These are phyloP conservation scores for Chrysanthemum seticuspe DNA, from an alignment of 129 eudicot species.

Conservation along the genomic window DNA sequence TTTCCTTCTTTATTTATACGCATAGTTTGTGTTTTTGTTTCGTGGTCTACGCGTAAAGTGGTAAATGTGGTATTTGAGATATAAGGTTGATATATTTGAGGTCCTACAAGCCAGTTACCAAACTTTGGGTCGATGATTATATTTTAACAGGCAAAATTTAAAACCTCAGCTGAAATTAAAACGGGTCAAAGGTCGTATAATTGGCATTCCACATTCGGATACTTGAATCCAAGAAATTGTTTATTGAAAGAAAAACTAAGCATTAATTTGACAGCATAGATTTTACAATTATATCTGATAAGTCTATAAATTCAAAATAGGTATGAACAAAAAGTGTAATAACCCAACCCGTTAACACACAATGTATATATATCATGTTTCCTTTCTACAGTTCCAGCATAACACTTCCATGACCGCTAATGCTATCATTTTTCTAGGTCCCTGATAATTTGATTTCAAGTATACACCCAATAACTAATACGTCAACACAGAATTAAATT, in stretches of 20 bases:
- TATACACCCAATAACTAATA: background rate
- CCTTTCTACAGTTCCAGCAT: conserved; percentile 11
- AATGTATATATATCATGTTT: background rate
- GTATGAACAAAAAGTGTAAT: no score
- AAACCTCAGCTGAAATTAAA: no score
- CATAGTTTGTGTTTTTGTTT: no score
- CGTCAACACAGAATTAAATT: background rate
- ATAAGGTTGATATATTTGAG: no score
- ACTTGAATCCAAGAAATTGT: background rate
- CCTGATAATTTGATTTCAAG: background rate
- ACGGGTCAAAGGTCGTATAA: background rate
- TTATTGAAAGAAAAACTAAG: background rate
- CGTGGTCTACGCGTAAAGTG: no score
- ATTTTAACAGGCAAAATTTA: no score
- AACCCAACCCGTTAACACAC: background rate
- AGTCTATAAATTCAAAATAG: background rate
- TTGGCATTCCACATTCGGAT: no score
- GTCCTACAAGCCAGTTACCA: no score
- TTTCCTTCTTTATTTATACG: no score
- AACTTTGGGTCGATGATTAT: no score
- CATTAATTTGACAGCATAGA: background rate
- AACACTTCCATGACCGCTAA: conserved; percentile 2
- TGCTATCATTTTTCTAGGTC: conserved; percentile 7
- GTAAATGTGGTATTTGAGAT: no score
- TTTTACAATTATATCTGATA: background rate